These are phyloP conservation scores for Phytopythium vexans DNA, from an alignment of 352 stramenopile genomes.

Conservation along the genomic window DNA sequence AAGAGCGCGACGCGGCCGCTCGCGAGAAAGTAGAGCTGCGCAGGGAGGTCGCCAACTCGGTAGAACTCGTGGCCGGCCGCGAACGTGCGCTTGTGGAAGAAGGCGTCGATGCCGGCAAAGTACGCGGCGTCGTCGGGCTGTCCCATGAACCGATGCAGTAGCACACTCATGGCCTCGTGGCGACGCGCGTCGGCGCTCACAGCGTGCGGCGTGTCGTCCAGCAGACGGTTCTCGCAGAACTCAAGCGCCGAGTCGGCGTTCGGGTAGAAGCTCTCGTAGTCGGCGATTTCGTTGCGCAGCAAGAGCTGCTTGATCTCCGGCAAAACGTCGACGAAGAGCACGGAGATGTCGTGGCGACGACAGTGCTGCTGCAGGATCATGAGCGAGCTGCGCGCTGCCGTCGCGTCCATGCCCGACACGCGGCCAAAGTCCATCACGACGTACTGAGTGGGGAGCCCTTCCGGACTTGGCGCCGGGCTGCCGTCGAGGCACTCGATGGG, in stretches of 20 bases:
- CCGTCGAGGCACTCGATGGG: slow-evolving; percentile 72
- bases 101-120: slow-evolving; percentile 64
- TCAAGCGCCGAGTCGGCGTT: slow-evolving; percentile 75
- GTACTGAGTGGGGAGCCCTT: slow-evolving; percentile 71
- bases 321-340: slow-evolving; percentile 69
- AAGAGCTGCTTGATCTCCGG: slow-evolving; percentile 66
- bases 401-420: slow-evolving; percentile 88
- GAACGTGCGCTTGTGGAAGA: slow-evolving; percentile 57
- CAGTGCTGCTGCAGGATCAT: slow-evolving; percentile 84
- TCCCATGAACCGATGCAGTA: slow-evolving; percentile 80
- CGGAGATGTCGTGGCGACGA: slow-evolving; percentile 59
- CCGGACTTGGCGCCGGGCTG: slow-evolving; percentile 34
- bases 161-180: slow-evolving; percentile 56
- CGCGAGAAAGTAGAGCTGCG: slow-evolving; percentile 78
- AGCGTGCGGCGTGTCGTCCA: slow-evolving; percentile 32
- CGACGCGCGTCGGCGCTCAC: slow-evolving; percentile 24
- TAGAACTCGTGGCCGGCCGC: slow-evolving; percentile 69
- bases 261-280: slow-evolving; percentile 57
- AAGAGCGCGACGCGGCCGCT: slow-evolving; percentile 64
- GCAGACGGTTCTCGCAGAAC: slow-evolving; percentile 69
- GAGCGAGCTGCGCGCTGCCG: slow-evolving; percentile 73
- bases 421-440: slow-evolving; percentile 89
- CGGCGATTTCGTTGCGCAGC: slow-evolving; percentile 71
- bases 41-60: slow-evolving; percentile 48
- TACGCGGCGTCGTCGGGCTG: slow-evolving; percentile 62